Evolutionary conservation across 805 yeast species (phyloP).

Genomic region (Scheffersomyces stipitis): DNA sequence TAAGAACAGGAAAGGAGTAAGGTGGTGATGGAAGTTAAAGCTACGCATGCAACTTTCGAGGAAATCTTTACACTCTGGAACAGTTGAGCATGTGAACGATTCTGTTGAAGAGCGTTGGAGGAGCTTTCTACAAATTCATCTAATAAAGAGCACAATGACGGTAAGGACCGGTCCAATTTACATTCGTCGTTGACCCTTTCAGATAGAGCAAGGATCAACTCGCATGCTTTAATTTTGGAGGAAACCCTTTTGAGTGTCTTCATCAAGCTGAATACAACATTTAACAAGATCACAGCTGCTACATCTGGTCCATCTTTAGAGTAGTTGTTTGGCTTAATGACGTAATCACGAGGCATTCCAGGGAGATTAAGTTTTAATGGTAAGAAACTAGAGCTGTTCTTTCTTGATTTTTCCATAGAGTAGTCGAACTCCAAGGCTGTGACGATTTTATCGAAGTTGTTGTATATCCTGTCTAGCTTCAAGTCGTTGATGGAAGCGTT

Average conservation of each 20-base stretch:
- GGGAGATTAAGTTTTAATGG: conserved; percentile 51
- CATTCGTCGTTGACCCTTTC: conserved; percentile 79
- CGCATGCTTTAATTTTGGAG: conserved; percentile 68
- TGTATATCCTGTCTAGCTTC: conserved; percentile 60
- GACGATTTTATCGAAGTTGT: conserved; percentile 51
- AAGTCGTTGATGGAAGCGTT: conserved; percentile 32
- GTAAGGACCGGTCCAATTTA: conserved; percentile 82
- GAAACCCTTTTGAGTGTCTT: conserved; percentile 60
- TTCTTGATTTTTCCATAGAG: conserved; percentile 3
- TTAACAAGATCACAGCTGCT: conserved; percentile 57
- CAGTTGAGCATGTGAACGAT: background rate
- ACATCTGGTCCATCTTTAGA: conserved; percentile 29
- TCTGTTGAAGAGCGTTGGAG: conserved; percentile 1
- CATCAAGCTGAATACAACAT: conserved; percentile 57
- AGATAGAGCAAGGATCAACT: conserved; percentile 70
- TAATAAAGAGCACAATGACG: conserved; percentile 70
- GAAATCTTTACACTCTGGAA: conserved; percentile 26
- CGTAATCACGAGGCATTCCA: conserved; percentile 48
- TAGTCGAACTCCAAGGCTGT: conserved; percentile 24
- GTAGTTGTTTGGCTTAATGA: conserved; percentile 28
- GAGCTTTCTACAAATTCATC: conserved; percentile 50
- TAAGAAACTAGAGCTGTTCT: conserved; percentile 4
- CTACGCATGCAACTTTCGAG: conserved; percentile 63
- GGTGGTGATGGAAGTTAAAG: conserved; percentile 66
- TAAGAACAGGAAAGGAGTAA: conserved; percentile 60